phyloP scores from a whole-genome alignment of 2,329 filamentous ascomycete genomes.

The Epichloe uncinata region DNA sequence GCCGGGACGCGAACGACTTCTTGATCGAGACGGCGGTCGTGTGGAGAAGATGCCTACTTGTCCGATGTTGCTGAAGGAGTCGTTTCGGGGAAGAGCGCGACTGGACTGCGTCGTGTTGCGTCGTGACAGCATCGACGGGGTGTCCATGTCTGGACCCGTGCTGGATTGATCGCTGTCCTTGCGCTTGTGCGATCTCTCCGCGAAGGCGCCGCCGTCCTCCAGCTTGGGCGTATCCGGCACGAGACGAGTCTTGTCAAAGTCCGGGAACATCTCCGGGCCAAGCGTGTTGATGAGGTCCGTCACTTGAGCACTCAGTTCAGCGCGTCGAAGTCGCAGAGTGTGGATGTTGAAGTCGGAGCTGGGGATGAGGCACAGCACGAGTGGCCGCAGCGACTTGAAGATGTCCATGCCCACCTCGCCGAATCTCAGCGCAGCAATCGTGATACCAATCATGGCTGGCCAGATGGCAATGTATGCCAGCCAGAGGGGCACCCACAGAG shows the following conservation, averaged over 20 bases:
- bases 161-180: slow-evolving; percentile 38
- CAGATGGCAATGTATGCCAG: slow-evolving; percentile 60
- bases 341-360: slow-evolving; percentile 73
- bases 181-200: slow-evolving; percentile 17
- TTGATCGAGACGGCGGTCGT: slow-evolving; percentile 66
- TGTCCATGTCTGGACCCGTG: slow-evolving; percentile 22
- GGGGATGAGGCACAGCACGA: slow-evolving; percentile 75
- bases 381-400: slow-evolving; percentile 79
- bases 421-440: slow-evolving; percentile 85
- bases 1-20: slow-evolving; percentile 56
- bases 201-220: slow-evolving; percentile 19
- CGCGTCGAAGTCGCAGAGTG: slow-evolving; percentile 59
- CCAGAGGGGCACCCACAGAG: slow-evolving; percentile 69
- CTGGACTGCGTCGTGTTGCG: slow-evolving; percentile 41
- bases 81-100: slow-evolving; percentile 60
- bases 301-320: slow-evolving; percentile 65
- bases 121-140: slow-evolving; percentile 27
- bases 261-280: slow-evolving; percentile 92
- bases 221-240: slow-evolving; percentile 40
- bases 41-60: slow-evolving; percentile 84
- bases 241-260: slow-evolving; percentile 71
- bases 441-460: slow-evolving; percentile 73
- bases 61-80: slow-evolving; percentile 85
- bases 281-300: slow-evolving; percentile 90
- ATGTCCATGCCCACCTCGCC: slow-evolving; percentile 99